Conservation (phyloP, 306 rosid species). For the Cucurbita moschata region DNA sequence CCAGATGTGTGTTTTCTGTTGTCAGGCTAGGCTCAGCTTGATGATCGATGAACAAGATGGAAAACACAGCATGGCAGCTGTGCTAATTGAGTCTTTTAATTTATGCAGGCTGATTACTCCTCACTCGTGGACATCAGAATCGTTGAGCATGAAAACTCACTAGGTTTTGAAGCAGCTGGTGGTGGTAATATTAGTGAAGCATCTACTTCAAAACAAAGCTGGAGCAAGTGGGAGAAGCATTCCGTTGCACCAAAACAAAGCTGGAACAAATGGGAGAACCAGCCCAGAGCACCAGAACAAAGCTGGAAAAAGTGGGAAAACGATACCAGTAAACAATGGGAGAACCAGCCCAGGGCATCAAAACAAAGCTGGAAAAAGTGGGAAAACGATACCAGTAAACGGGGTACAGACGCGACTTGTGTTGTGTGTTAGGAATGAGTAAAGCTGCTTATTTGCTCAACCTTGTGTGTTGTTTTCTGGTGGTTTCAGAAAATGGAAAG, state of each 20-base stretch:
- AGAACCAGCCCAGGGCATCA: neutral
- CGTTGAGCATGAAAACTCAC: conserved; percentile 17
- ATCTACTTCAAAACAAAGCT: conserved; percentile 5
- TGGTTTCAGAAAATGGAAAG: conserved; percentile 46
- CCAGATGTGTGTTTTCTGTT: neutral
- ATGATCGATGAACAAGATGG: neutral
- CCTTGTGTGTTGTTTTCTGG: neutral
- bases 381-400: neutral
- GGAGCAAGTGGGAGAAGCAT: conserved; percentile 16
- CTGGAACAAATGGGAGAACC: conserved; percentile 11
- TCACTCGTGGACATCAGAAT: conserved; percentile 36
- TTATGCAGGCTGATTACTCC: conserved; percentile 34
- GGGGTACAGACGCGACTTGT: neutral
- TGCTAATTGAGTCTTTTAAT: neutral
- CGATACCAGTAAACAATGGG: neutral
- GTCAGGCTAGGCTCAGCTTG: neutral
- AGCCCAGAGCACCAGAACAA: conserved; percentile 1
- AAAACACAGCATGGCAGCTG: neutral
- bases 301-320: conserved; percentile 12
- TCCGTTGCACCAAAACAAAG: conserved; percentile 1
- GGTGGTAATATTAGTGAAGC: neutral
- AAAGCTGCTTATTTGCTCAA: neutral
- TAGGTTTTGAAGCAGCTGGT: conserved; percentile 3
- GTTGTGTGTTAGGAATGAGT: neutral
- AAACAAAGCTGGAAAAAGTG: conserved; percentile 17